A percentile compares a stretch with the other conserved stretches of the same genome.
Conservation (phyloP, 257 asterid genomes). For the Plantago elongata region DNA sequence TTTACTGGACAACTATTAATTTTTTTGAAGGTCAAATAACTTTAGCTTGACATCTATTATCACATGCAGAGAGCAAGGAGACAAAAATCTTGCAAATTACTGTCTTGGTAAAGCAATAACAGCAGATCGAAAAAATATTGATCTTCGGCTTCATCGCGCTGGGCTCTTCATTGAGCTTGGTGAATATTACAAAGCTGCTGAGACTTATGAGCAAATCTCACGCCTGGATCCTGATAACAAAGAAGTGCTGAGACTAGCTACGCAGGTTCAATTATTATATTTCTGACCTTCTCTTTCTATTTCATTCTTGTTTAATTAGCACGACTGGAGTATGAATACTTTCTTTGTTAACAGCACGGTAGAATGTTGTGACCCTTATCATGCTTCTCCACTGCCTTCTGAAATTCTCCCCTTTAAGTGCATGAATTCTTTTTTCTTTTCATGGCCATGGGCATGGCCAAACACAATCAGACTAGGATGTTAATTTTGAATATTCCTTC, state of each 20-base stretch:
- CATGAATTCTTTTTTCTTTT: too few species aligned
- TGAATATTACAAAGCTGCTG: constrained; percentile 40
- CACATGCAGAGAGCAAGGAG: constrained; percentile 25
- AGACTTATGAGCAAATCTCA: constrained; percentile 30
- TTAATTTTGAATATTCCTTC: too few species aligned
- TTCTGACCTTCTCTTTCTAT: background rate
- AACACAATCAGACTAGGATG: too few species aligned
- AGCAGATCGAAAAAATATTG: constrained; percentile 42
- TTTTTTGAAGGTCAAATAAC: background rate
- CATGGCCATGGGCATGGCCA: too few species aligned
- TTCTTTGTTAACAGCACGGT: too few species aligned
- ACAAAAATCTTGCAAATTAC: constrained; percentile 32
- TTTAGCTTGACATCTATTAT: background rate
- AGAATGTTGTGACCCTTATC: background rate
- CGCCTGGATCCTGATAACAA: constrained; percentile 30
- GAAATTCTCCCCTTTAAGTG: too few species aligned
- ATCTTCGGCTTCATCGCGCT: constrained; percentile 36
- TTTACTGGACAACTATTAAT: background rate
- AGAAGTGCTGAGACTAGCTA: constrained; percentile 27
- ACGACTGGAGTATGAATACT: background rate
- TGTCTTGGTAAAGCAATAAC: constrained; percentile 46
- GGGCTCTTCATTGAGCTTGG: constrained; percentile 33
- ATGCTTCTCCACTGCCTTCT: background rate
- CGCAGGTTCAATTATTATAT: background rate
- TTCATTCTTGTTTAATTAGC: background rate